Evolutionary conservation across 2,329 filamentous ascomycete species (phyloP), one percentile per base, ranked within the genome.

Genomic region (Paraphoma chrysanthemicola): DNA sequence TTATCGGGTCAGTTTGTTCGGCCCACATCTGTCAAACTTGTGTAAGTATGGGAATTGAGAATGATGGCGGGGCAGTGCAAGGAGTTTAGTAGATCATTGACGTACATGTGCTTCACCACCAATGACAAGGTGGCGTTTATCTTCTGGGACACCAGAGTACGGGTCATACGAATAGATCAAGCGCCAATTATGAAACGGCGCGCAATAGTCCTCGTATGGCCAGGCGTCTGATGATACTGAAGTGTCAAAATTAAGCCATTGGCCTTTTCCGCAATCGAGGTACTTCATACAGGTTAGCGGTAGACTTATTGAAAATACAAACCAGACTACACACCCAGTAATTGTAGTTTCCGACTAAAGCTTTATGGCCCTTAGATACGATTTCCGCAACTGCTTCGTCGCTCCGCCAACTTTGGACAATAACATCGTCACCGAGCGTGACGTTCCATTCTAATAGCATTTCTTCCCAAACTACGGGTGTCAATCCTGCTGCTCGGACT

Each of bases 401-500:
- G 46, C 86, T 88, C 45, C 88, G 83, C 92, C 92, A 96, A 3
- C 88, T 85, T 78, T 96, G 93, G 5, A 96, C 84, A 11, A 96
- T 82, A 0, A 91, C 88, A 67, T 93, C 88, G 12, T 83, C 75
- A 2, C 87, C 87, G 6, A 96, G 79, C 0, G 85, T 90, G 44
- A 95, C 79, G 71, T 93, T 90, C 89, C 91, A 96, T 23, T 88
- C 82, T 9, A 90, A 80, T 1, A 92, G 81, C 83, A 95, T 92
- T 76, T 96, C 93, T 75, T 97, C 92, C 93, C 93, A 96, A 1
- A 93, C 90, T 18, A 96, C 80, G 0, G 92, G 91, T 5, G 83
- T 85, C 49, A 96, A 78, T 4, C 89, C 89, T 6, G 84, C 81
- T 43, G 83, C 78, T 44, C 86, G 81, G 41, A 95, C 81, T 44